A percentile compares a stretch with the other conserved stretches of the same genome.
These are phyloP conservation scores for Sclerotinia minor DNA, from an alignment of 2,329 filamentous ascomycete genomes.

Conservation along the genomic window DNA sequence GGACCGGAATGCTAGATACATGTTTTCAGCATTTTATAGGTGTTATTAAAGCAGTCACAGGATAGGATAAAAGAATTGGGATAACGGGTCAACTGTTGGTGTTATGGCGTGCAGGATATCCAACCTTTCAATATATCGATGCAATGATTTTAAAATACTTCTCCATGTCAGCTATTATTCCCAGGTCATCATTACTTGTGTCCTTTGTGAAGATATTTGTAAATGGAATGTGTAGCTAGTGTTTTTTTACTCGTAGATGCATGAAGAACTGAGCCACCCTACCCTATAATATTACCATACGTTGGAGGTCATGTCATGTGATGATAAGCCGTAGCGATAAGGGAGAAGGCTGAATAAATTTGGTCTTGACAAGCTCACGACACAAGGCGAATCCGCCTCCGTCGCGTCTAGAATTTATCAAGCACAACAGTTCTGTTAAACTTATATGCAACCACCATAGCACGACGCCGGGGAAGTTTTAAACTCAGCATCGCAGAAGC, in stretches of 20 bases:
- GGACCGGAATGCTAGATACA: neutral
- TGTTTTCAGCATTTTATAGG: neutral
- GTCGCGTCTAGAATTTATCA: neutral
- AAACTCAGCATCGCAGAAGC: neutral
- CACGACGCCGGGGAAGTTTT: neutral
- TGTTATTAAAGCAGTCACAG: neutral
- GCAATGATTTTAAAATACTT: neutral
- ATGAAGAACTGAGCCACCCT: neutral
- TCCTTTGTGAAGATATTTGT: neutral
- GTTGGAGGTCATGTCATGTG: neutral
- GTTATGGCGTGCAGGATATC: conserved; percentile 13
- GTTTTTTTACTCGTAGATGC: neutral
- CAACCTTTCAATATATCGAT: neutral
- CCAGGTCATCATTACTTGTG: neutral
- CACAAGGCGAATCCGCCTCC: neutral
- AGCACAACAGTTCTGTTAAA: neutral
- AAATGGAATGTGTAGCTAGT: neutral
- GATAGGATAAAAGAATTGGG: neutral
- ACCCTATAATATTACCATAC: neutral
- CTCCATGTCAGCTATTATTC: neutral
- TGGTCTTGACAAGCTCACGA: conserved; percentile 2
- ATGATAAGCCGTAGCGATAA: conserved; percentile 5
- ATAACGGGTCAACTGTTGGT: conserved; percentile 3
- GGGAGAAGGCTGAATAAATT: conserved; percentile 18
- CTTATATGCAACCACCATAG: neutral